Evolutionary conservation across 176 grass and related monocot genomes (phyloP).

Genomic region (Echinochloa phyllopogon): DNA sequence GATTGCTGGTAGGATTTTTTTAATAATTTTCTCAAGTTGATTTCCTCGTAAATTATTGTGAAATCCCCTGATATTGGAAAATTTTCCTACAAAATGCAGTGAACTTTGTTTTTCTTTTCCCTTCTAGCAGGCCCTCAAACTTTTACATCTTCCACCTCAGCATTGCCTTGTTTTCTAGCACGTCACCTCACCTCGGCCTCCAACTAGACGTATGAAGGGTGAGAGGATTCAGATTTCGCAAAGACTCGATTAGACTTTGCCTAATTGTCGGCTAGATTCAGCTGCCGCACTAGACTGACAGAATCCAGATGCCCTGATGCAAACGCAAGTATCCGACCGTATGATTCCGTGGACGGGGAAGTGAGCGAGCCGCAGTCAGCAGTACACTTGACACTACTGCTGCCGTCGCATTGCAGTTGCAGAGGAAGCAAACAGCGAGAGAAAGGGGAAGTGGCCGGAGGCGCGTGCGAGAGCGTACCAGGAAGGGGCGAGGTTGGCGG

Average conservation of each 20-base stretch:
- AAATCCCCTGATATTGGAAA: neutral
- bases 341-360: neutral
- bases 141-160: neutral
- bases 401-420: neutral
- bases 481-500: conserved; percentile 76
- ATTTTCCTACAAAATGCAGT: neutral
- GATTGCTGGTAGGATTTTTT: too few species aligned
- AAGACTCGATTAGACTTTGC: neutral
- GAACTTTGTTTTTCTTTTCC: too few species aligned
- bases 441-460: neutral
- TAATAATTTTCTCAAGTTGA: neutral
- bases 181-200: neutral
- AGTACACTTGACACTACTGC: too few species aligned
- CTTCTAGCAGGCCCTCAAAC: neutral
- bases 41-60: neutral
- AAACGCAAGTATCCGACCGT: neutral
- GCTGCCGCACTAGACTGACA: neutral
- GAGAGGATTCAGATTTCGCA: neutral
- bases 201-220: neutral
- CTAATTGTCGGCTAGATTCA: neutral
- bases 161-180: neutral
- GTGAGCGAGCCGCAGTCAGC: neutral
- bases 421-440: neutral
- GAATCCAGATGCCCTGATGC: neutral
- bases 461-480: conserved; percentile 43